Evolutionary conservation across 768 basidiomycete species (phyloP), one percentile per base, ranked within the genome.

Genomic region (Suillus subluteus): DNA sequence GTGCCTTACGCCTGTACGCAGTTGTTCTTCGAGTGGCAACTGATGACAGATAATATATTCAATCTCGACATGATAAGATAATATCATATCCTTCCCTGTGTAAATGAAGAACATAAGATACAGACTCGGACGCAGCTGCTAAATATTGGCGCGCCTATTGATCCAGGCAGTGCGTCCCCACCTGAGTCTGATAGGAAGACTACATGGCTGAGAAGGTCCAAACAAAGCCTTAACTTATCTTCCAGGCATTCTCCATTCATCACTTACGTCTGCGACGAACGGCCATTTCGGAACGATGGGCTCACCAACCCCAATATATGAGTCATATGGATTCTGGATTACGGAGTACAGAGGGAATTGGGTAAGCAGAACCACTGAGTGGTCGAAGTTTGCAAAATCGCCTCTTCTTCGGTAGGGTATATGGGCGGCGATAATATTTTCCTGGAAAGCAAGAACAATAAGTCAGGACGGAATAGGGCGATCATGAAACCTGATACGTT

Each of bases 1-100:
- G 41, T 61, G 21, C 55, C 55, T 56, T 56, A 13, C 59, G 41
- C 40, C 41, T 43, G 26, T 26, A 26, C 26, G 26, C 26, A 26
- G 26, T 26, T 26, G 26, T 26, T 26, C 54, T 5, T 35, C 18
- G 55, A 35, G 21, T 35, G 21, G 32, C 21, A 56, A 7, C 12
- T 12, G 32, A 56, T 37, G n/a, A 55, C 32, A 52, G 26, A 30
- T 52, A 32, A 55, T 18, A 21, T 35, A 4, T 56, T 37, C 35
- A 56, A 35, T 56, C 55, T 56, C 55, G 55, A 56, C 21, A 56
- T 56, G 55, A 56, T 56, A 56, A 56, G 55, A 56, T 56, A 30
- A 32, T 55, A 32, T 6, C 12, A n/a, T 56, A 35, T 12, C 21
- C 55, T 35, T 56, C 4, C 32, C 55, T 56, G 55, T 21, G 6